Evolutionary conservation across 225 moss, liverwort and hornwort genomes (phyloP).

Genomic region (Lunularia cruciata): DNA sequence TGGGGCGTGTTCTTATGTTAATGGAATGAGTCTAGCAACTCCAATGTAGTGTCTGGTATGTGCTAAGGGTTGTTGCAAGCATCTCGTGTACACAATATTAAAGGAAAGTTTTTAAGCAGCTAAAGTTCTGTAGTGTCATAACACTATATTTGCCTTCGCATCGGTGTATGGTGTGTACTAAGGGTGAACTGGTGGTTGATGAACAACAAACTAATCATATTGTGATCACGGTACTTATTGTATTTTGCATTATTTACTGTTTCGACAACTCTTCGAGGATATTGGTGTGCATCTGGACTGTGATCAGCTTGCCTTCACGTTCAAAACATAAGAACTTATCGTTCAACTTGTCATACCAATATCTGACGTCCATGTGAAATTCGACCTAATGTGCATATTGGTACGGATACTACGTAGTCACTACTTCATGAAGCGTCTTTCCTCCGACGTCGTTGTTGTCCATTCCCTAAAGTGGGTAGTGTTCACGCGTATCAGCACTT

Average conservation of each 20-base stretch:
- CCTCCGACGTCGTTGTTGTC: too few relatives aligned
- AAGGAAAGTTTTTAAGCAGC: slow-evolving; percentile 12
- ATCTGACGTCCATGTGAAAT: too few relatives aligned
- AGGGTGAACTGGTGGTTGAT: neutral
- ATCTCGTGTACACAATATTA: slow-evolving; percentile 32
- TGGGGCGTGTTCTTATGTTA: slow-evolving; percentile 15
- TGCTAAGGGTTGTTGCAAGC: slow-evolving; percentile 23
- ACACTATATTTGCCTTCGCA: neutral
- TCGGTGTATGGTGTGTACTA: neutral
- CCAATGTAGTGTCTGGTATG: neutral
- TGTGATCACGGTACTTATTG: neutral
- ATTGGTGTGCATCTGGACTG: too few relatives aligned
- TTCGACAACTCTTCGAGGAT: neutral
- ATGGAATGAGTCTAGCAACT: slow-evolving; percentile 2
- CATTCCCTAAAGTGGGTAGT: too few relatives aligned
- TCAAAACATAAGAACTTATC: too few relatives aligned
- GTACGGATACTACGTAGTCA: too few relatives aligned
- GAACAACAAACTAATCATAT: neutral
- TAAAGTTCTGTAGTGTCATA: slow-evolving; percentile 7
- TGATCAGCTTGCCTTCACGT: too few relatives aligned
- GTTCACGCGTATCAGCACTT: too few relatives aligned
- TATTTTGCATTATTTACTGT: slow-evolving; percentile 8
- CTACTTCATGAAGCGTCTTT: too few relatives aligned
- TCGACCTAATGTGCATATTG: too few relatives aligned
- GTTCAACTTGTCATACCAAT: too few relatives aligned